A percentile compares a stretch with the other conserved stretches of the same genome.
These are phyloP conservation scores for Aspergillus ibericus DNA, from an alignment of 2,329 filamentous ascomycete species.

Conservation along the genomic window DNA sequence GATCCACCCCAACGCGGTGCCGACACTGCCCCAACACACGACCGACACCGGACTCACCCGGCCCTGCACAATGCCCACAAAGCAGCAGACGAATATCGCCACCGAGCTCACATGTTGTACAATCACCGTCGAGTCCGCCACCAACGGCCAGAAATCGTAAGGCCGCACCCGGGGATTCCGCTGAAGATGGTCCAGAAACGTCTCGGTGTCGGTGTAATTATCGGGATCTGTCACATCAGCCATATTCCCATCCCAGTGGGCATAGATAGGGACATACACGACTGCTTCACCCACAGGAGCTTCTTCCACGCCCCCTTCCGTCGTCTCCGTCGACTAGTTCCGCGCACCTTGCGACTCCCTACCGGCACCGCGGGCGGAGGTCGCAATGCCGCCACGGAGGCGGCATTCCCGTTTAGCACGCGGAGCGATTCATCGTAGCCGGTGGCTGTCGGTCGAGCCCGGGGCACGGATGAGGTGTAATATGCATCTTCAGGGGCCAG, in stretches of 20 bases:
- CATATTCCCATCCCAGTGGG: not conserved
- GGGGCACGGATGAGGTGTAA: conserved; percentile 61
- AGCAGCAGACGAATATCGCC: conserved; percentile 90
- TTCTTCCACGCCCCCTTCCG: conserved; percentile 86
- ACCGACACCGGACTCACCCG: conserved; percentile 87
- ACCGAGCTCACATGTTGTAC: conserved; percentile 96
- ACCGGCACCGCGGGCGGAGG: conserved; percentile 41
- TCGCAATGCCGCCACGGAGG: conserved; percentile 43
- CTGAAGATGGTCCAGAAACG: conserved; percentile 93
- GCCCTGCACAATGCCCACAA: conserved; percentile 83
- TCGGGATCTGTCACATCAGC: conserved; percentile 69
- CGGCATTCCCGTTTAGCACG: conserved; percentile 39
- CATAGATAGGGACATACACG: conserved; percentile 58
- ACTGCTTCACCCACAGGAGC: conserved; percentile 95
- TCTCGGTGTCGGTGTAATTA: conserved; percentile 96
- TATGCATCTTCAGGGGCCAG: conserved; percentile 86
- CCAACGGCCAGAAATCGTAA: conserved; percentile 97
- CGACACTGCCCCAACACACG: conserved; percentile 78
- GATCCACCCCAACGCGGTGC: conserved; percentile 83
- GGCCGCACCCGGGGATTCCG: conserved; percentile 89
- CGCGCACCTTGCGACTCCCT: conserved; percentile 45
- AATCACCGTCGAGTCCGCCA: conserved; percentile 92
- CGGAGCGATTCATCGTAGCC: conserved; percentile 39
- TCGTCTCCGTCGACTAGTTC: conserved; percentile 65
- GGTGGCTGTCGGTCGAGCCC: conserved; percentile 44